phyloP scores from a whole-genome alignment of 202 grass and related monocot species.

The Setaria viridis region DNA sequence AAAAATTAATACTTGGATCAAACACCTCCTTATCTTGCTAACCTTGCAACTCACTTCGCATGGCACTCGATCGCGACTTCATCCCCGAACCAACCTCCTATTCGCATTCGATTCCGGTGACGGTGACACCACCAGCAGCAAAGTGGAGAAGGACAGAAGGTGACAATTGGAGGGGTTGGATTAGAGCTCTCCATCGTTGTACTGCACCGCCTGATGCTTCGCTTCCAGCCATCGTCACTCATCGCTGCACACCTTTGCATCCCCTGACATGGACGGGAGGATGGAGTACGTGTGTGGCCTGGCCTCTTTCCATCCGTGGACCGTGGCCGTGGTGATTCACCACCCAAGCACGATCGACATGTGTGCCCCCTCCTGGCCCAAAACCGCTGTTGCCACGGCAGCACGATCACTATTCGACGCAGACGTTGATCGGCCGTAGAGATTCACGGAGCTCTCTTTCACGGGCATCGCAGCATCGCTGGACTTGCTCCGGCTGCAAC shows the following conservation, averaged over 20 bases:
- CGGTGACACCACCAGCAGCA: not conserved
- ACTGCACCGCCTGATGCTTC: not conserved
- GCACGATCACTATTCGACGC: not conserved
- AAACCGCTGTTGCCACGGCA: not conserved
- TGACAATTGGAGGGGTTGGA: constrained; percentile 16
- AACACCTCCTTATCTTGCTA: too few relatives aligned
- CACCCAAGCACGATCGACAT: too few relatives aligned
- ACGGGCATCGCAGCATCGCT: too few relatives aligned
- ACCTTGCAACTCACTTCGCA: not conserved
- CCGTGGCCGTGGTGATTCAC: too few relatives aligned
- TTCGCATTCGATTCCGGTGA: not conserved
- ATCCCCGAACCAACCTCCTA: not conserved
- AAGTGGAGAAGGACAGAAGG: not conserved
- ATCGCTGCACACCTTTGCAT: not conserved
- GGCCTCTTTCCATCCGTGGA: too few relatives aligned
- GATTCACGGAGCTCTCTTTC: not conserved
- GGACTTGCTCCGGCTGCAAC: too few relatives aligned
- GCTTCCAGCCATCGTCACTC: not conserved
- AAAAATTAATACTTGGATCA: too few relatives aligned
- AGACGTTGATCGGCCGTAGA: not conserved
- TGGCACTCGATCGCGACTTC: not conserved
- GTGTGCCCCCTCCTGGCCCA: too few relatives aligned
- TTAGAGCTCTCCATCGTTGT: not conserved
- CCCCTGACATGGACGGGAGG: not conserved
- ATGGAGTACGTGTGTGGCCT: not conserved